phyloP scores from a whole-genome alignment of 148 eudicot species.

The Vaccinium vitisidaea region DNA sequence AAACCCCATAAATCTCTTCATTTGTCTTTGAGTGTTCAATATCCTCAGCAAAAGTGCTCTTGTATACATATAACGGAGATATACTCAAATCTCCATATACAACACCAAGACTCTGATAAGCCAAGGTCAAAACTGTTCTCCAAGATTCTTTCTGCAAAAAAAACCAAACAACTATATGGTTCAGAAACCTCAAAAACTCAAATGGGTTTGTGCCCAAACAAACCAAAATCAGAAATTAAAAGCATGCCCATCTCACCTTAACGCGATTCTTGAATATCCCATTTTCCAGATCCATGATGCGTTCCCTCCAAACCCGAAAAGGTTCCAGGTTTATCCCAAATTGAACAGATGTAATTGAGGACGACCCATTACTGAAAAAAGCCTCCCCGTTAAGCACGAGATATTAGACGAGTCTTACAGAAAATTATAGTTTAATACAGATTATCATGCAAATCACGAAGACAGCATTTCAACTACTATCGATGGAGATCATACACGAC shows the following conservation, averaged over 20 bases:
- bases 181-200: slow-evolving; percentile 2
- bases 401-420: background rate
- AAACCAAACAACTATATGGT: background rate
- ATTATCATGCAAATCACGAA: background rate
- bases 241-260: slow-evolving; percentile 48
- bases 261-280: slow-evolving; percentile 59
- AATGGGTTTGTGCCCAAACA: slow-evolving; percentile 12
- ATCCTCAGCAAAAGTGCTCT: slow-evolving; percentile 84
- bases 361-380: slow-evolving; percentile 34
- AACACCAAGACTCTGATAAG: slow-evolving; percentile 90
- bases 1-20: slow-evolving; percentile 88
- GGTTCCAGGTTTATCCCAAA: slow-evolving; percentile 33
- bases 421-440: slow-evolving; percentile 15
- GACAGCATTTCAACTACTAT: slow-evolving; percentile 35
- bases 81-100: slow-evolving; percentile 95
- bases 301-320: slow-evolving; percentile 33
- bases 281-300: slow-evolving; percentile 82
- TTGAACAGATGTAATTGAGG: slow-evolving; percentile 28
- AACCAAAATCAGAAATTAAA: background rate
- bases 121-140: slow-evolving; percentile 75
- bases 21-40: slow-evolving; percentile 74
- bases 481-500: slow-evolving; percentile 23
- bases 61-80: slow-evolving; percentile 84
- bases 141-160: slow-evolving; percentile 74
- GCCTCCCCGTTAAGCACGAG: slow-evolving; percentile 27